Evolutionary conservation across 176 grass and related monocot genomes (phyloP), one percentile per base, ranked within the genome.

Genomic region (Bonia amplexicaulis): DNA sequence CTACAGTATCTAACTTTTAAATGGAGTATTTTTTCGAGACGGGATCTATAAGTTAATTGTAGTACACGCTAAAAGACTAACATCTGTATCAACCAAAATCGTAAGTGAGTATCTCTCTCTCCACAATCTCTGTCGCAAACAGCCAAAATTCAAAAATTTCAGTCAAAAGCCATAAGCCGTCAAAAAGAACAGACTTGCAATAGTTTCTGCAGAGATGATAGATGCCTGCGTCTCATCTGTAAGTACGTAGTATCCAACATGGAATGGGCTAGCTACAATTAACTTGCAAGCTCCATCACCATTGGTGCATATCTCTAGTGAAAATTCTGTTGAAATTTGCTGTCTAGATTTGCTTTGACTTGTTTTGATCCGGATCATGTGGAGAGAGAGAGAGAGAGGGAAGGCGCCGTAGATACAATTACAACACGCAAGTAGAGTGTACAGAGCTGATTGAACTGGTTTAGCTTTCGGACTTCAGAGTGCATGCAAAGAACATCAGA

Each of bases 331-430:
- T 52, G 45, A 48, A 60, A 51, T 33, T 66, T 41, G 14, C 22
- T 69, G 20, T 7, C 13, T 20, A n/a, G 48, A 84, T 77, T 45
- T 68, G 61, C 33, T 57, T 85, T 85, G 62, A 45, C 72, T 53
- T 25, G 31, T 11, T 68, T 68, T 85, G 62, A 75, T 62, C 68
- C 16, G 41, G 69, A 48, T 63, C 58, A 74, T 49, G 69, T 63
- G 46, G 52, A 54, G 52, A 54, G 16, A 52, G 48, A 51, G 48
- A 69, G 17, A 12, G 40, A 44, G 35, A 7, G 39, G 33, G n/a
- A 9, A 42, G 41, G 41, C 7, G 41, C 7, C 41, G 41, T 42
- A 42, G 41, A 42, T 42, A 42, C 41, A 15, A 5, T 49, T 49
- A 49, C 47, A 49, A 49, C 5, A 15, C 4, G 16, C 52, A 55